Percentiles rank a stretch among this genome's conserved stretches.
These are phyloP conservation scores for Aspergillus baeticus DNA, from an alignment of 495 filamentous ascomycete species.

Conservation along the genomic window DNA sequence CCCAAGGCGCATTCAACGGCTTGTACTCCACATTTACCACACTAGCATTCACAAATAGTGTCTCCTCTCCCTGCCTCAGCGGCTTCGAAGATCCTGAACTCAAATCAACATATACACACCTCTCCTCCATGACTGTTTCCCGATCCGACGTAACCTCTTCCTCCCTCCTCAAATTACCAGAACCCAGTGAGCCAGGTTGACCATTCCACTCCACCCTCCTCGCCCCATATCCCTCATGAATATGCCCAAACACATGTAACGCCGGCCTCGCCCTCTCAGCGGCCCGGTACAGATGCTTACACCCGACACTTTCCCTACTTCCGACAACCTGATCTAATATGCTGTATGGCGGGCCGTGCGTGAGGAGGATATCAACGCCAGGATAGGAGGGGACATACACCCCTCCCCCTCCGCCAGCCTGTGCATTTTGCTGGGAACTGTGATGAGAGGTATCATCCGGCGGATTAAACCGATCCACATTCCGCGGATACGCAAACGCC, in stretches of 20 bases:
- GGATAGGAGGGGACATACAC: slow-evolving; percentile 47
- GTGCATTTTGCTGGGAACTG: background rate
- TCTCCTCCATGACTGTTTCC: slow-evolving; percentile 39
- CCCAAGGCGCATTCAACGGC: slow-evolving; percentile 56
- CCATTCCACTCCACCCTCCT: slow-evolving; percentile 54
- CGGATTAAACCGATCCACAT: slow-evolving; percentile 55
- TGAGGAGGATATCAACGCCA: slow-evolving; percentile 64
- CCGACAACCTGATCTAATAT: slow-evolving; percentile 51
- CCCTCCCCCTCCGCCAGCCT: slow-evolving; percentile 6
- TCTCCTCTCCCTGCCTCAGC: slow-evolving; percentile 53
- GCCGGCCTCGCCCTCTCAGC: slow-evolving; percentile 43
- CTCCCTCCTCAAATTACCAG: slow-evolving; percentile 3
- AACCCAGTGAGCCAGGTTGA: background rate
- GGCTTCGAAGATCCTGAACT: slow-evolving; percentile 26
- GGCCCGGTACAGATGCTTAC: slow-evolving; percentile 45
- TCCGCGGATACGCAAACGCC: slow-evolving; percentile 61
- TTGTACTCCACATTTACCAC: slow-evolving; percentile 53
- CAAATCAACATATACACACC: slow-evolving; percentile 46
- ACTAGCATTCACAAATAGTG: slow-evolving; percentile 72
- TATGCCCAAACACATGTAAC: slow-evolving; percentile 61
- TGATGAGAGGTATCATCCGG: background rate
- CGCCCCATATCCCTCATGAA: slow-evolving; percentile 73
- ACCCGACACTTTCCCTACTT: slow-evolving; percentile 40
- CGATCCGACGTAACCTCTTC: slow-evolving; percentile 22
- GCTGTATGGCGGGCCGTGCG: slow-evolving; percentile 67